Conservation (phyloP, 2,329 filamentous ascomycete genomes). For the Aschersonia sp. region DNA sequence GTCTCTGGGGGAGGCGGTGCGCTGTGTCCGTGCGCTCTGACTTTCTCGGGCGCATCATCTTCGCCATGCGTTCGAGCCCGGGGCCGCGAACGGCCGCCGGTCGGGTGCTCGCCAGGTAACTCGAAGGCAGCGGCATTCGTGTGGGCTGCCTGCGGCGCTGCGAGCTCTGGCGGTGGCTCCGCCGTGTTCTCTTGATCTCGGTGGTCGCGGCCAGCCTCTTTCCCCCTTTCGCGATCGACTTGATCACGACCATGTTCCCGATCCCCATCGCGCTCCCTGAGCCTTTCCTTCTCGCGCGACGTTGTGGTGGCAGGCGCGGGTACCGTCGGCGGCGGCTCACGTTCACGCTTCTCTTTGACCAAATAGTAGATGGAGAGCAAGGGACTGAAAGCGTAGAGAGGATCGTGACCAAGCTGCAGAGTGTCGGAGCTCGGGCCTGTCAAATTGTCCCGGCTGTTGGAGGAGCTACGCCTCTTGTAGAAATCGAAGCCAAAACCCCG, state of each 20-base stretch:
- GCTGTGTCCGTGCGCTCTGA: slow-evolving; percentile 11
- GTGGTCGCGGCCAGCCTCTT: slow-evolving; percentile 11
- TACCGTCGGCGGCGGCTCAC: slow-evolving; percentile 42
- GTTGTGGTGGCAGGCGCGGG: slow-evolving; percentile 29
- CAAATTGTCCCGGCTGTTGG: slow-evolving; percentile 76
- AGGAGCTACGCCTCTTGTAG: slow-evolving; percentile 87
- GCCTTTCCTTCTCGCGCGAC: slow-evolving; percentile 14
- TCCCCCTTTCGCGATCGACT: slow-evolving; percentile 6
- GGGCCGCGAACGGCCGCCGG: slow-evolving; percentile 68
- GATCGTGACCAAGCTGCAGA: slow-evolving; percentile 69
- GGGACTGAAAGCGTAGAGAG: slow-evolving; percentile 85
- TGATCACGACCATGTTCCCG: slow-evolving; percentile 10
- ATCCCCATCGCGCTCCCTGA: slow-evolving; percentile 8
- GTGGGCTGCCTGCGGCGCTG: slow-evolving; percentile 72
- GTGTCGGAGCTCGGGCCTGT: slow-evolving; percentile 74
- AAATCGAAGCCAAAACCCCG: slow-evolving; percentile 88
- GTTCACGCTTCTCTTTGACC: slow-evolving; percentile 85
- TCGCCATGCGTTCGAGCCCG: slow-evolving; percentile 88
- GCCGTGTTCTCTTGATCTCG: slow-evolving; percentile 22
- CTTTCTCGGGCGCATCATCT: slow-evolving; percentile 63
- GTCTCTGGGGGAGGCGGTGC: slow-evolving; percentile 34
- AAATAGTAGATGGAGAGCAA: slow-evolving; percentile 90
- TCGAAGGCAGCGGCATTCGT: slow-evolving; percentile 79
- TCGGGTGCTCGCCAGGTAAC: slow-evolving; percentile 77
- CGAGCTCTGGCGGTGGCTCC: slow-evolving; percentile 53